Percentiles rank a stretch among this genome's conserved stretches.
Evolutionary conservation across 106 monocot genomes (phyloP).

Genomic region (Cymbidium sinense): DNA sequence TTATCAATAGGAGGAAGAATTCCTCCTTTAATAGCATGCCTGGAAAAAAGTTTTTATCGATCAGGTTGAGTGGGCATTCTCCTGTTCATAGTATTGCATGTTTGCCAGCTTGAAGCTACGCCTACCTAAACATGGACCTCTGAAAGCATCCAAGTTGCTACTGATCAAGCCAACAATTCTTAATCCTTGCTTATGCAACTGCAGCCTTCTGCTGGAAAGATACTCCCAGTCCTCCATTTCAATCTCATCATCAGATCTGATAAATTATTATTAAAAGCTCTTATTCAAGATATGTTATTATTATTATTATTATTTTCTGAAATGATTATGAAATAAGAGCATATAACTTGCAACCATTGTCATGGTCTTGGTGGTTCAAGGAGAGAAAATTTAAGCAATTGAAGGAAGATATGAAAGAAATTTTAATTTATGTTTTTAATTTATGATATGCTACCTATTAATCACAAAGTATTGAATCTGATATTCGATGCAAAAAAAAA

Average conservation of each 20-base stretch:
- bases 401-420: no score
- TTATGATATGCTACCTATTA: no score
- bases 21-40: neutral
- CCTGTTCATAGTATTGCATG: neutral
- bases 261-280: neutral
- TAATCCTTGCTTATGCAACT: slow-evolving; percentile 18
- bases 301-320: no score
- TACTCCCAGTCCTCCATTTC: slow-evolving; percentile 32
- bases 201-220: slow-evolving; percentile 19
- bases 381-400: no score
- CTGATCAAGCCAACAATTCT: slow-evolving; percentile 32
- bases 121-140: slow-evolving; percentile 21
- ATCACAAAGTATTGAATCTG: no score
- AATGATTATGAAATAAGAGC: no score
- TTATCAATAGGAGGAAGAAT: neutral
- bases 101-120: slow-evolving; percentile 33
- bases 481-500: no score
- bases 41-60: neutral
- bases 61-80: neutral
- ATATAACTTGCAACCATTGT: no score
- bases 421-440: no score
- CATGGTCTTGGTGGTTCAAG: no score
- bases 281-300: no score
- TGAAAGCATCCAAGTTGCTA: slow-evolving; percentile 29
- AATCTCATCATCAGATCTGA: slow-evolving; percentile 28